Percentiles rank a stretch among this genome's conserved stretches.
phyloP scores from a whole-genome alignment of 2,329 filamentous ascomycete species.

The Grosmannia penicillata region DNA sequence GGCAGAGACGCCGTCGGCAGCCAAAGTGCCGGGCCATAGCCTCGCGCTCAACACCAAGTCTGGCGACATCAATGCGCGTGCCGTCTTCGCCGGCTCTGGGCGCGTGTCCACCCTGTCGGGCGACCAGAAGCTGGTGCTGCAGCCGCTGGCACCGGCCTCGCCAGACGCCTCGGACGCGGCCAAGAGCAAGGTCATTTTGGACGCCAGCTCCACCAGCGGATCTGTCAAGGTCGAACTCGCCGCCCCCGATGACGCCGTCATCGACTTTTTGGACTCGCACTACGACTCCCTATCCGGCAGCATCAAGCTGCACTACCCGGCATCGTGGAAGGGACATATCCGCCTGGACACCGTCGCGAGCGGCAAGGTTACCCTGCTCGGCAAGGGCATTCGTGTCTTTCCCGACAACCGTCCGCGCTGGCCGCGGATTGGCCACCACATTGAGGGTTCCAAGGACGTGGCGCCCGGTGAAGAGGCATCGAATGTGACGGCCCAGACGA shows the following conservation, averaged over 20 bases:
- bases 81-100: constrained; percentile 24
- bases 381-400: constrained; percentile 27
- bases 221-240: constrained; percentile 20
- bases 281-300: constrained; percentile 31
- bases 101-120: constrained; percentile 26
- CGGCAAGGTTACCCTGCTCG: constrained; percentile 23
- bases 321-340: constrained; percentile 33
- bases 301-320: constrained; percentile 29
- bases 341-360: constrained; percentile 21
- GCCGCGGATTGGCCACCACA: neutral
- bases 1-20: constrained; percentile 5
- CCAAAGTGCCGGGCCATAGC: constrained; percentile 30
- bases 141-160: constrained; percentile 24
- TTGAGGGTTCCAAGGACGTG: constrained; percentile 6
- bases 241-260: constrained; percentile 21
- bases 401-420: constrained; percentile 11
- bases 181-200: too few species aligned
- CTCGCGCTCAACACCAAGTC: constrained; percentile 28
- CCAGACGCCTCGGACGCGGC: constrained; percentile 13
- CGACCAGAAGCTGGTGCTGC: constrained; percentile 22
- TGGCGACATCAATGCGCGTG: constrained; percentile 24
- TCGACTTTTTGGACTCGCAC: constrained; percentile 22
- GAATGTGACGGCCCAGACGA: neutral
- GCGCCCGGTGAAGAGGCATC: neutral
- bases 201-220: constrained; percentile 29